A percentile compares a stretch with the other conserved stretches of the same genome.
Conservation (phyloP, 345 rosid genomes). For the Brassica cretica region DNA sequence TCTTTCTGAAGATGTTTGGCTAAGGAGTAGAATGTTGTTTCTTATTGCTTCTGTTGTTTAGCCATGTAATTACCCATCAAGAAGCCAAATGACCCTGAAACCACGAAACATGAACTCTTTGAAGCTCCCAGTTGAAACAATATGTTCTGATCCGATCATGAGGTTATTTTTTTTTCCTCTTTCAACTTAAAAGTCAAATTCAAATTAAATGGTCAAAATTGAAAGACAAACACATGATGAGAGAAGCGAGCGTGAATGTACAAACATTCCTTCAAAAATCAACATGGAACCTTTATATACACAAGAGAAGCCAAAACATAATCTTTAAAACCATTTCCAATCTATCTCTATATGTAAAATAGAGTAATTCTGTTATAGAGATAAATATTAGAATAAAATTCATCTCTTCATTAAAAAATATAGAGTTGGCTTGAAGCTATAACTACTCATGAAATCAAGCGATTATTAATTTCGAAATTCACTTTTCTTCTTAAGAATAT, state of each 20-base stretch:
- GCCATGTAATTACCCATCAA: constrained; percentile 21
- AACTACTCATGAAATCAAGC: no score
- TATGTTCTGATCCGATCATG: background rate
- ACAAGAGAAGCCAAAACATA: no score
- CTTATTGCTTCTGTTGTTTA: constrained; percentile 31
- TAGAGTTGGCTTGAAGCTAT: no score
- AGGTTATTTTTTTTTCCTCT: background rate
- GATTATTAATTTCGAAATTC: no score
- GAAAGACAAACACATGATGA: background rate
- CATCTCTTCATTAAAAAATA: no score
- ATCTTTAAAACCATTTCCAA: no score
- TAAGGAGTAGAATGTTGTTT: constrained; percentile 33
- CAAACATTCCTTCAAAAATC: no score
- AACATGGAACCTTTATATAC: no score
- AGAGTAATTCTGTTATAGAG: no score
- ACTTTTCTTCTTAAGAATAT: no score
- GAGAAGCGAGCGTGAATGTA: background rate
- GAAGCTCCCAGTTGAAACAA: constrained; percentile 23
- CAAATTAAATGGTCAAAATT: background rate
- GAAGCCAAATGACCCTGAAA: constrained; percentile 17
- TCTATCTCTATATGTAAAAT: no score
- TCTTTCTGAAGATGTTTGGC: constrained; percentile 22
- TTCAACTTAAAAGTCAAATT: background rate
- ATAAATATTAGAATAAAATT: no score
- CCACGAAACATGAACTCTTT: constrained; percentile 13